Evolutionary conservation across 1,139 yeast species (phyloP).

Genomic region (Blastobotrys indianensis): DNA sequence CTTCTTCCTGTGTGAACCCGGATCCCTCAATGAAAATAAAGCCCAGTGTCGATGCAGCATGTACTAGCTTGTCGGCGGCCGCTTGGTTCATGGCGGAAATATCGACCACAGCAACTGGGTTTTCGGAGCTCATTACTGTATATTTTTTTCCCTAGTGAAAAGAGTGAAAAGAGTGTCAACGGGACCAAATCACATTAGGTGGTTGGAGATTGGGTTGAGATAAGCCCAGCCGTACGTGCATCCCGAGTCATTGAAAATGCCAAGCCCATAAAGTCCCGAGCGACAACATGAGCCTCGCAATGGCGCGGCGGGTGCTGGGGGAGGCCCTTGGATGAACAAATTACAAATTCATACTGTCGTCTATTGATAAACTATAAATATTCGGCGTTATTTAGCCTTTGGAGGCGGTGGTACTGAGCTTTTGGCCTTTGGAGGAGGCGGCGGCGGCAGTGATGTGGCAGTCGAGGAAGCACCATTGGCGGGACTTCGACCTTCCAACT

Average conservation of each 20-base stretch:
- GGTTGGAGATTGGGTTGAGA: too few relatives aligned
- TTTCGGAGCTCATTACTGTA: conserved; percentile 2
- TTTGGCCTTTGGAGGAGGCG: conserved; percentile 33
- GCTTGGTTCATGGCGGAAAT: conserved; percentile 41
- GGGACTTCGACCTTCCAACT: conserved; percentile 28
- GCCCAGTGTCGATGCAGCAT: conserved; percentile 66
- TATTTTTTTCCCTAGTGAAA: not conserved
- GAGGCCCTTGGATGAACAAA: too few relatives aligned
- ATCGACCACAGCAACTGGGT: conserved; percentile 38
- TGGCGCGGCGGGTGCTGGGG: too few relatives aligned
- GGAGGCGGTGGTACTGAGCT: conserved; percentile 38
- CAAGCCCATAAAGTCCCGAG: too few relatives aligned
- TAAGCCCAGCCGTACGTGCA: too few relatives aligned
- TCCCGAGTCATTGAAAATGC: too few relatives aligned
- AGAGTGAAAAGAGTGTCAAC: not conserved
- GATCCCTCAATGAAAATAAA: conserved; percentile 71
- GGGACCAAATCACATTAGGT: too few relatives aligned
- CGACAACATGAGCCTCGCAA: too few relatives aligned
- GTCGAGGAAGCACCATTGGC: conserved; percentile 1
- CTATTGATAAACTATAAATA: too few relatives aligned
- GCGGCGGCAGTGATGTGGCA: conserved; percentile 13
- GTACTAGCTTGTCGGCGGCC: conserved; percentile 49
- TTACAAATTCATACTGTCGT: too few relatives aligned
- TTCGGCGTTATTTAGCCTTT: conserved; percentile 2
- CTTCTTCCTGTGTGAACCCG: conserved; percentile 53